These are phyloP conservation scores for Rhizophagus clarus DNA, from an alignment of 192 early-diverging fungal species.

Conservation along the genomic window DNA sequence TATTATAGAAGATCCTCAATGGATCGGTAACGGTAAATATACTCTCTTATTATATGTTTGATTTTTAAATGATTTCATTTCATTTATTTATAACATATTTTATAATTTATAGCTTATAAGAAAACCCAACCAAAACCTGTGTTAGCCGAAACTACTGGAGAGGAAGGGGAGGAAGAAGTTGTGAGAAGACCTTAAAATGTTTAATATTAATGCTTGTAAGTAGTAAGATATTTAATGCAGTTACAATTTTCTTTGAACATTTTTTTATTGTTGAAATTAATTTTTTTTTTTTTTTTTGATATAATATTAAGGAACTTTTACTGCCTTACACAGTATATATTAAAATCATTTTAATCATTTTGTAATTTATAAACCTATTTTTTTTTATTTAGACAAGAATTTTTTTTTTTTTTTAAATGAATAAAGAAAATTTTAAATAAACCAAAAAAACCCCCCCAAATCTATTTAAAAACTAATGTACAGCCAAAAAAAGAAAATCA, in stretches of 20 bases:
- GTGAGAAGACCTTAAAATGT: neutral
- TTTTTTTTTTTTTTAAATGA: too few relatives aligned
- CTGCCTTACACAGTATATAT: too few relatives aligned
- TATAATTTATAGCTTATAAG: conserved; percentile 69
- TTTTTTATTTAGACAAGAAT: too few relatives aligned
- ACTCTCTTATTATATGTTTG: neutral
- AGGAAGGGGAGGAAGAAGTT: conserved; percentile 58
- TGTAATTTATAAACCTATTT: too few relatives aligned
- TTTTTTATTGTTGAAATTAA: too few relatives aligned
- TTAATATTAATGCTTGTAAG: neutral
- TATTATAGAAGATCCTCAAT: conserved; percentile 69
- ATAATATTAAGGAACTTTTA: too few relatives aligned
- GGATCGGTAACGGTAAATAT: conserved; percentile 61
- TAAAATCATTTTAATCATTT: too few relatives aligned
- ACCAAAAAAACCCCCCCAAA: too few relatives aligned
- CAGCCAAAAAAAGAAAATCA: neutral
- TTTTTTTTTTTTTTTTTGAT: too few relatives aligned
- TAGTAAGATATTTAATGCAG: neutral
- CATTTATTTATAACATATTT: neutral
- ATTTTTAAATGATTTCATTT: neutral
- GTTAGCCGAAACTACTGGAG: conserved; percentile 62
- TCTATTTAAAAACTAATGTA: neutral
- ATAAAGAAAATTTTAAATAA: too few relatives aligned
- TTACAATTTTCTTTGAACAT: too few relatives aligned
- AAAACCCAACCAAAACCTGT: conserved; percentile 73